Conservation (phyloP, 2,329 filamentous ascomycete species). For the Aspergillus sp. region DNA sequence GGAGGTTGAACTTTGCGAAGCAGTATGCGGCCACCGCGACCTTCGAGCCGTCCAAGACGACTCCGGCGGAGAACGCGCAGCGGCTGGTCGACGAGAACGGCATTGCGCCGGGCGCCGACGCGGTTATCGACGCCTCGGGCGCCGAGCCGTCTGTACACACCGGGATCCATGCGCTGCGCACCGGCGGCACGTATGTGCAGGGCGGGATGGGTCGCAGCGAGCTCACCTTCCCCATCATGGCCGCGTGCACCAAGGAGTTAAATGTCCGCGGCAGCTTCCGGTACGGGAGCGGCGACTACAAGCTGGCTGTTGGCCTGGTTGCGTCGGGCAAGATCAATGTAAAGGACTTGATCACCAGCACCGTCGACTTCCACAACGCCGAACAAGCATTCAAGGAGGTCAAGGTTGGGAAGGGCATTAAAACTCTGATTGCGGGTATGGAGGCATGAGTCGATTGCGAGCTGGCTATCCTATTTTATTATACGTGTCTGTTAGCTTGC, state of each 20-base stretch:
- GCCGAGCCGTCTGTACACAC: conserved; percentile 71
- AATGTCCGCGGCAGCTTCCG: conserved; percentile 81
- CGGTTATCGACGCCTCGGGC: conserved; percentile 70
- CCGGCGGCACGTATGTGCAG: conserved; percentile 71
- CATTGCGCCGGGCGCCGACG: conserved; percentile 60
- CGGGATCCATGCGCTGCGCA: conserved; percentile 58
- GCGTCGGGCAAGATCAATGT: conserved; percentile 59
- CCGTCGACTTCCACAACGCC: conserved; percentile 70
- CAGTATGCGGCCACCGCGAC: conserved; percentile 50
- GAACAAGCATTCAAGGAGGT: conserved; percentile 82
- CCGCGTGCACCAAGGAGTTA: conserved; percentile 80
- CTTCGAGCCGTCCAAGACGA: conserved; percentile 53
- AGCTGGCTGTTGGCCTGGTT: conserved; percentile 70
- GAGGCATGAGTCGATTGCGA: no score
- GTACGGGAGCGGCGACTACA: conserved; percentile 81
- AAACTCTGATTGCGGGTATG: conserved; percentile 37
- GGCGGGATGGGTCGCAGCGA: conserved; percentile 83
- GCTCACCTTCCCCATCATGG: conserved; percentile 86
- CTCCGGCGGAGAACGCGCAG: conserved; percentile 63
- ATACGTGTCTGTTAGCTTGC: no score
- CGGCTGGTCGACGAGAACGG: conserved; percentile 55
- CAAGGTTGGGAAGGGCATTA: conserved; percentile 61
- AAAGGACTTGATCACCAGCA: conserved; percentile 69
- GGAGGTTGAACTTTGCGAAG: conserved; percentile 68
- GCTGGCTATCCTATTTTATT: no score